Base-by-base conservation (phyloP, 73 alveolate species). In the Halteria grandinella region DNA sequence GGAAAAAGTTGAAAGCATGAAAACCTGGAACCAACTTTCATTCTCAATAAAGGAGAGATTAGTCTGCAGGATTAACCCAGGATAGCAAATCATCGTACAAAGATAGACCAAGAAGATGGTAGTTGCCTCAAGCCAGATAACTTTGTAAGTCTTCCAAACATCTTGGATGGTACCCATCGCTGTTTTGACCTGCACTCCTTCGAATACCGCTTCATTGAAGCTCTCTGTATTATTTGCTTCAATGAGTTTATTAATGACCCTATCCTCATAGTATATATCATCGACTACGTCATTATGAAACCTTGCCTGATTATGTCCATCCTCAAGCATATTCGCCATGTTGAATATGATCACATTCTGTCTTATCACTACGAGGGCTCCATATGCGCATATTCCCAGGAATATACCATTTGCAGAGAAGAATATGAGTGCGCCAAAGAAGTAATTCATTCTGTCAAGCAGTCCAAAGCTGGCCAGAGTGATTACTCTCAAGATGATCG, bases 1-100 rank as follows among this genome's bases (percentile, higher is more conserved):
- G 1, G 80, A 47, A 31, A 17, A 77, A 1, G 50, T 10, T n/a
- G 62, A 18, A 1, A 48, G 55, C 52, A 77, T 62, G 24, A 43
- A 39, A 14, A 77, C 75, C 33, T 39, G 27, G 49, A 77, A 63
- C 89, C 89, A 77, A 32, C 82, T 25, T 49, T 44, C 77, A 39
- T 63, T 72, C 2, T 24, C 34, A 10, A 48, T 28, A 52, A 77
- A 77, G 10, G 80, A 18, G 23, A 77, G 37, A 12, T 39, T 20
- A 1, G 82, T 77, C 32, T 77, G 27, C 6, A 59, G 54, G 20
- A 63, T 37, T 5, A 63, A 1, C 15, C 89, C 89, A 6, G 89
- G 89, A 63, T 63, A 77, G 58, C 80, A 66, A 5, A 66, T 55
- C 66, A 66, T 44, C 32, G 80, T 44, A 1, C 41, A 45, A 11